phyloP scores from a whole-genome alignment of 768 basidiomycete genomes.

The Leccinum subgranulosum region DNA sequence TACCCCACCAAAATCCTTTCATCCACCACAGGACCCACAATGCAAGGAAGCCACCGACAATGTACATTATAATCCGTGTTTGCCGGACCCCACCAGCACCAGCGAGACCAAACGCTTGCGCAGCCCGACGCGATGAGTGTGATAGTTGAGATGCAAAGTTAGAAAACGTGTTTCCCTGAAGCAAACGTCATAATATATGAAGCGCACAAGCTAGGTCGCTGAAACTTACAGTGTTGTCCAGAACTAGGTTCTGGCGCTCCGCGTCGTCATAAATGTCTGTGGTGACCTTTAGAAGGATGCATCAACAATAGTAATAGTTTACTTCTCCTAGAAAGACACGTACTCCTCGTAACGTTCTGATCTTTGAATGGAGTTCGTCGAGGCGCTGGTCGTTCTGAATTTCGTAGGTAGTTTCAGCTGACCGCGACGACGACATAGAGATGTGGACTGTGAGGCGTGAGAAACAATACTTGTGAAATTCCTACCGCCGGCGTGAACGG shows the following conservation, averaged over 20 bases:
- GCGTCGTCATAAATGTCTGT: constrained; percentile 84
- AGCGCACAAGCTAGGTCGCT: not conserved
- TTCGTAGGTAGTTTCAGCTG: constrained; percentile 74
- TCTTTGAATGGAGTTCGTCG: constrained; percentile 82
- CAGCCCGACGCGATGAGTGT: constrained; percentile 66
- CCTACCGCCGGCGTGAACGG: too few species aligned
- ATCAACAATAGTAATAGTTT: not conserved
- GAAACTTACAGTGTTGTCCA: constrained; percentile 69
- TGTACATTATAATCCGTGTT: constrained; percentile 61
- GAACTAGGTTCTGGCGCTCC: constrained; percentile 74
- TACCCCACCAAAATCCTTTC: constrained; percentile 44
- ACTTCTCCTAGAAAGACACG: constrained; percentile 16
- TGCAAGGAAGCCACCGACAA: constrained; percentile 51
- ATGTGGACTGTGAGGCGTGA: constrained; percentile 13
- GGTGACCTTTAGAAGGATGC: constrained; percentile 53
- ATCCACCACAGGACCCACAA: constrained; percentile 57
- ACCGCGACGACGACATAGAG: constrained; percentile 36
- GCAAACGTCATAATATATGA: not conserved
- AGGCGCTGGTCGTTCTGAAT: constrained; percentile 81
- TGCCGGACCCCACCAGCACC: constrained; percentile 64
- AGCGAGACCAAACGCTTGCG: constrained; percentile 68
- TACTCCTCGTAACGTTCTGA: constrained; percentile 77
- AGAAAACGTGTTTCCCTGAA: constrained; percentile 63
- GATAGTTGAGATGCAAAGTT: constrained; percentile 61
- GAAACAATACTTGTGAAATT: constrained; percentile 5